Conservation (phyloP, 257 asterid species). For the Ehretia macrophylla region DNA sequence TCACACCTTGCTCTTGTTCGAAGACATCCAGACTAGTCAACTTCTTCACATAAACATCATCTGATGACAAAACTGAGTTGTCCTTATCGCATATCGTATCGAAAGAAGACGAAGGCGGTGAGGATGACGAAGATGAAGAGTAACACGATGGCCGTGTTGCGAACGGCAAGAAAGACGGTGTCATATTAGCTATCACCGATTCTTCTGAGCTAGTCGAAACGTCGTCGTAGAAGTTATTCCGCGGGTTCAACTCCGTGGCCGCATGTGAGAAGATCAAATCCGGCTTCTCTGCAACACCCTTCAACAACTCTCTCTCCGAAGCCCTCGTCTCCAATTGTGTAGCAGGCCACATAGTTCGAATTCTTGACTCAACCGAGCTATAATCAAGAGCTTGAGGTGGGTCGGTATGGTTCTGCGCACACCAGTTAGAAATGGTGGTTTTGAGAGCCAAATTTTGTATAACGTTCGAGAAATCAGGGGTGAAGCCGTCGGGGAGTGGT, state of each 20-base stretch:
- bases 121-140: constrained; percentile 57
- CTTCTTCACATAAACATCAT: constrained; percentile 30
- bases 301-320: constrained; percentile 53
- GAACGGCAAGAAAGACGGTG: constrained; percentile 59
- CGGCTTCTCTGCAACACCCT: constrained; percentile 44
- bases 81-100: constrained; percentile 45
- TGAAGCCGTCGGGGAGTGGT: constrained; percentile 52
- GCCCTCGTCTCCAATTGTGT: constrained; percentile 13
- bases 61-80: constrained; percentile 2
- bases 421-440: constrained; percentile 64
- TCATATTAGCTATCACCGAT: constrained; percentile 70
- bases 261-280: constrained; percentile 43
- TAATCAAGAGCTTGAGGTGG: constrained; percentile 49
- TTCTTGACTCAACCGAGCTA: constrained; percentile 35
- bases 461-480: constrained; percentile 58
- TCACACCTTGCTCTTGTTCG: constrained; percentile 79
- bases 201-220: constrained; percentile 73
- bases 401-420: constrained; percentile 43
- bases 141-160: constrained; percentile 68
- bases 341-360: constrained; percentile 31
- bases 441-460: constrained; percentile 76
- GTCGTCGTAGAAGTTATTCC: constrained; percentile 28
- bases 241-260: constrained; percentile 40
- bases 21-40: constrained; percentile 53
- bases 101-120: constrained; percentile 70